Evolutionary conservation across 78 protist genomes (phyloP).

Genomic region (Isochrysis galbana): DNA sequence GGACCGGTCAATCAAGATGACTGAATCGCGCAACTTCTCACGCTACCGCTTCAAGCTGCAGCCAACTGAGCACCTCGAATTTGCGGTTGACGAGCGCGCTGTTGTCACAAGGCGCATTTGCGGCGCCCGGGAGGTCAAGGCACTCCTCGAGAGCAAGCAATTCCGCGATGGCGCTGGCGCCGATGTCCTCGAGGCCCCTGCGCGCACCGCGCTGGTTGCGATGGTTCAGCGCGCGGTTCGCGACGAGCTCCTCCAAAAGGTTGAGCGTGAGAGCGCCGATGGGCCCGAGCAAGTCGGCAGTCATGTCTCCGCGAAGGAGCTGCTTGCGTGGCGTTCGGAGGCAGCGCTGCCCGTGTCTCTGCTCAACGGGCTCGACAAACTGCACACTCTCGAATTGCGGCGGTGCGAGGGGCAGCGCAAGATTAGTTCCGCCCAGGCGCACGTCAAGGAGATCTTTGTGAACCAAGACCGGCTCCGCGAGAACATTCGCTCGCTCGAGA

Average conservation of each 20-base stretch:
- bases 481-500: neutral
- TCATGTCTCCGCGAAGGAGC: neutral
- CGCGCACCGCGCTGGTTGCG: neutral
- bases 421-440: neutral
- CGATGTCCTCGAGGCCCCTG: neutral
- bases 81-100: neutral
- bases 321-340: neutral
- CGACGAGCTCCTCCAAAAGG: neutral
- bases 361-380: neutral
- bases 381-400: neutral
- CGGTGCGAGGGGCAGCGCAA: neutral
- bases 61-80: neutral
- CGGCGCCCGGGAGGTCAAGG: neutral
- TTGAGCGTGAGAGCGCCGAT: neutral
- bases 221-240: neutral
- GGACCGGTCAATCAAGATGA: neutral
- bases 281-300: neutral
- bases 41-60: slow-evolving; percentile 4
- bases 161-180: too few species aligned
- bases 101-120: neutral
- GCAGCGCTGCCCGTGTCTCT: neutral
- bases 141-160: neutral
- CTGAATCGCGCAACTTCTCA: neutral
- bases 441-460: neutral
- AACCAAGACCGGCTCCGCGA: slow-evolving; percentile 20